A percentile compares a stretch with the other conserved stretches of the same genome.
Evolutionary conservation across 768 basidiomycete genomes (phyloP).

Genomic region (Cubamyces sp.): DNA sequence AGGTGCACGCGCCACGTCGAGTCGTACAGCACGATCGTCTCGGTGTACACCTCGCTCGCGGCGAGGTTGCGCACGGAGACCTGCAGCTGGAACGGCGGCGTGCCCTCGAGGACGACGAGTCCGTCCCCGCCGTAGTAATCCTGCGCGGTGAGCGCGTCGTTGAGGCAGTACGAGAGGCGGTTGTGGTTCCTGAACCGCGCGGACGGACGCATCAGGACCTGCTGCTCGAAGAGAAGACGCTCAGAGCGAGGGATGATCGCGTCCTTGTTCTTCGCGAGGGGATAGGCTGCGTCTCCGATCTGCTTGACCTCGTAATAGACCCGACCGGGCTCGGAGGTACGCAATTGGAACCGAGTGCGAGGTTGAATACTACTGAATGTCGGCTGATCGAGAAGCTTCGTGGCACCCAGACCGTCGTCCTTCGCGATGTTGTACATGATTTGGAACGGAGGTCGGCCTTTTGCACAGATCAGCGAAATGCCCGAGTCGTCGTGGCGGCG

Average conservation of each 20-base stretch:
- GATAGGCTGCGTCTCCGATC: conserved; percentile 85
- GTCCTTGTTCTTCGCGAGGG: conserved; percentile 67
- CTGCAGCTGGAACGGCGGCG: conserved; percentile 82
- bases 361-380: conserved; percentile 86
- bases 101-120: conserved; percentile 72
- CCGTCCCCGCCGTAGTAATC: conserved; percentile 60
- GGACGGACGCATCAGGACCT: conserved; percentile 79
- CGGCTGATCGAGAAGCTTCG: conserved; percentile 72
- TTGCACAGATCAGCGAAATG: background rate
- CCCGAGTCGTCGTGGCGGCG: background rate
- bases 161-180: conserved; percentile 74
- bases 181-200: conserved; percentile 74
- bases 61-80: conserved; percentile 79
- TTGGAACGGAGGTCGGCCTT: conserved; percentile 94
- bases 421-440: conserved; percentile 87
- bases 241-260: conserved; percentile 68
- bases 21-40: conserved; percentile 53
- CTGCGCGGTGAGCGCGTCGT: conserved; percentile 63
- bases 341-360: conserved; percentile 78
- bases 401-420: conserved; percentile 67
- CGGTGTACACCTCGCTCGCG: conserved; percentile 62
- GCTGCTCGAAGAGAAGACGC: conserved; percentile 81
- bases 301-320: conserved; percentile 92
- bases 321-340: conserved; percentile 74
- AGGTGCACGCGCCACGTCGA: conserved; percentile 72